Conservation (phyloP, 106 monocot species). For the Apostasia shenzhenica region DNA sequence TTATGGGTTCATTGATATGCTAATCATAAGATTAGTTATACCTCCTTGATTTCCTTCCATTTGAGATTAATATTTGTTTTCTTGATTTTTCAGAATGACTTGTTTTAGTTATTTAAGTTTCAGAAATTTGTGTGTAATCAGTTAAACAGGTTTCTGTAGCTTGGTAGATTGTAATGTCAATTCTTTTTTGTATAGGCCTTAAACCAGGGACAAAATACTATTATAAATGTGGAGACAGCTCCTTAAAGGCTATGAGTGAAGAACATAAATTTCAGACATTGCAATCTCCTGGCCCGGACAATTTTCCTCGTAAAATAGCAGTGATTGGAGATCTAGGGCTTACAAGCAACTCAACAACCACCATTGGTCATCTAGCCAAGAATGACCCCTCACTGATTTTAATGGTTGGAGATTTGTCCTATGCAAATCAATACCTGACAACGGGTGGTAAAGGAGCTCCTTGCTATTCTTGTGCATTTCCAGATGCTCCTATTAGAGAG, state of each 20-base stretch:
- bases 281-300: slow-evolving; percentile 23
- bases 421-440: slow-evolving; percentile 82
- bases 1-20: no score
- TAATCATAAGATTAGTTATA: no score
- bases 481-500: slow-evolving; percentile 75
- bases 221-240: slow-evolving; percentile 84
- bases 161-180: slow-evolving; percentile 1
- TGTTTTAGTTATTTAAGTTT: no score
- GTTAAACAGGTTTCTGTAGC: not conserved
- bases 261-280: slow-evolving; percentile 49
- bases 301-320: slow-evolving; percentile 49
- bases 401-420: slow-evolving; percentile 75
- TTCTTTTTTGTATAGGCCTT: slow-evolving; percentile 36
- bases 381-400: slow-evolving; percentile 75
- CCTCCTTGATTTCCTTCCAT: no score
- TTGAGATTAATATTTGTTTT: no score
- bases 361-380: slow-evolving; percentile 52
- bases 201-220: slow-evolving; percentile 60
- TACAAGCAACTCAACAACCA: slow-evolving; percentile 69
- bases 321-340: slow-evolving; percentile 82
- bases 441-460: slow-evolving; percentile 71
- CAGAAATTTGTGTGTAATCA: not conserved
- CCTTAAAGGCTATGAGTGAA: slow-evolving; percentile 52
- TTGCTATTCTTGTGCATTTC: slow-evolving; percentile 80
- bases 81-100: no score